phyloP scores from a whole-genome alignment of 1,284 basidiomycete genomes.

The Papiliotrema fonsecae region DNA sequence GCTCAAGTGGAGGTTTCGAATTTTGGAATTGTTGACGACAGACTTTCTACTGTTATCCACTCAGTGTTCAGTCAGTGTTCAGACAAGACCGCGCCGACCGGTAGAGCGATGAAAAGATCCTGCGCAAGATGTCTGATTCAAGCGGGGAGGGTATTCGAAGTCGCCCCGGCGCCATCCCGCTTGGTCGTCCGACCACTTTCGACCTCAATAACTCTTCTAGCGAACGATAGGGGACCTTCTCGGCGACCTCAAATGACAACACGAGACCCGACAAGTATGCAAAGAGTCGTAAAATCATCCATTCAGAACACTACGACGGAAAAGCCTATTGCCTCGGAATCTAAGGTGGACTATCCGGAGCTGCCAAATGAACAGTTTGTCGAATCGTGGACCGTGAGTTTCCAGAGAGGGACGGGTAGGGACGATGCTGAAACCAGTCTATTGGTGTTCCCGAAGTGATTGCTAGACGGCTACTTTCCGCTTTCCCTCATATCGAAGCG shows the following conservation, averaged over 20 bases:
- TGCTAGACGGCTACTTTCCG: slow-evolving; percentile 1
- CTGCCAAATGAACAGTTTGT: not conserved
- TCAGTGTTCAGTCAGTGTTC: no score
- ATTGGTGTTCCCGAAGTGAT: slow-evolving; percentile 4
- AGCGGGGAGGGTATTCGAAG: not conserved
- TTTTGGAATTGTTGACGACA: no score
- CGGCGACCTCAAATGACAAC: not conserved
- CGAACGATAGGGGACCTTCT: not conserved
- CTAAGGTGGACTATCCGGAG: no score
- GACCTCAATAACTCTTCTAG: not conserved
- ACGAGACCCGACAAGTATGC: not conserved
- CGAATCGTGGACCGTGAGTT: slow-evolving; percentile 2
- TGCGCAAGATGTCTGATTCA: not conserved
- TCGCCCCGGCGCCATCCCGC: not conserved
- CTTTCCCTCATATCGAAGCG: slow-evolving; percentile 19
- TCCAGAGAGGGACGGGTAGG: no score
- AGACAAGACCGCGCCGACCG: no score
- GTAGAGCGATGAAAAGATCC: not conserved
- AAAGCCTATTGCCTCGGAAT: no score
- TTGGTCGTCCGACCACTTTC: not conserved
- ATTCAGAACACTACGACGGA: no score
- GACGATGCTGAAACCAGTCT: not conserved
- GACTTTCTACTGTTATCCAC: no score
- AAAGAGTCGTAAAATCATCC: not conserved
- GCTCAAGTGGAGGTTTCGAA: no score